Evolutionary conservation across 2,329 filamentous ascomycete genomes (phyloP), one percentile per base, ranked within the genome.

Genomic region (Aspergillus novofumigatus): DNA sequence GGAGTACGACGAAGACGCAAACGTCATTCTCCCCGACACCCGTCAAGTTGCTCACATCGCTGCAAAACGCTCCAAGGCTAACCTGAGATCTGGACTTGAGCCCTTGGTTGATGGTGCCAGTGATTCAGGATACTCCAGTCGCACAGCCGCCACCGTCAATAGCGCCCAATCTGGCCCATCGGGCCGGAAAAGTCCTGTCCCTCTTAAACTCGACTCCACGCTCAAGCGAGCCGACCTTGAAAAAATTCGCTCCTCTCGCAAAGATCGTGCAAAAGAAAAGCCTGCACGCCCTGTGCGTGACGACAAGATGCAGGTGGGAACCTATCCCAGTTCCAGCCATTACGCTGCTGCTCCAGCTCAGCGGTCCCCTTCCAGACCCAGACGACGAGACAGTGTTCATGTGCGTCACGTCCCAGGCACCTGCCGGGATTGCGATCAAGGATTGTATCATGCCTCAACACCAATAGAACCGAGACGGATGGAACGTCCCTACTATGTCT

Each of bases 91-190:
- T 70, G 56, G 63, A 52, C 57, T 58, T 51, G 69, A 68, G 59
- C 64, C 66, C 57, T 71, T 71, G 63, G 72, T 75, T 59, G 80
- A 83, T 70, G 74, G 76, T 67, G 78, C 79, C 64, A 84, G 80
- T 73, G 84, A 87, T 73, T 85, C 83, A 63, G 83, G 83, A 65
- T 86, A 86, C 76, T 85, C 82, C 61, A 85, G 82, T 75, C 78
- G 80, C 67, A 83, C 82, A 65, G 78, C 77, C 63, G 78, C 80
- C 61, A 80, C 80, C 60, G 75, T 78, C 72, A 79, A 80, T 75
- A 78, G 72, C 65, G 71, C 79, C 78, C 74, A 81, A 77, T 80
- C 80, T 68, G 76, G 71, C 62, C 76, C 76, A 74, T 73, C 70
- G 66, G 75, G 68, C 67, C 73, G 69, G 66, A 74, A 69, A 63